Conservation (phyloP, 805 yeast species). For the Pichia gijzeniarum region DNA sequence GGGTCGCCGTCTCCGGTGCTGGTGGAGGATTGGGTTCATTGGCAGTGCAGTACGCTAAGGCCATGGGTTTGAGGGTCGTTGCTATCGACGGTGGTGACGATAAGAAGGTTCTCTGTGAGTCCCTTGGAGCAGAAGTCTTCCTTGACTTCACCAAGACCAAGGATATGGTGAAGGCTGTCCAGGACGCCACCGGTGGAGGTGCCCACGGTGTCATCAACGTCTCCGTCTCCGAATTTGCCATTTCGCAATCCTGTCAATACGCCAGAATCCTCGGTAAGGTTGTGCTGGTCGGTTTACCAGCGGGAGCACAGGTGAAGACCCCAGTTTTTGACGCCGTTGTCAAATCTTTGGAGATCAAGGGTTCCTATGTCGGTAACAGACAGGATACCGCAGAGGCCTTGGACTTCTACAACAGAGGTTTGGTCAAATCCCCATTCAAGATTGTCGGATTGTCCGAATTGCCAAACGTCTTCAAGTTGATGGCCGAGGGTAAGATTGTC, state of each 20-base stretch:
- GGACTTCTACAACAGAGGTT: constrained; percentile 63
- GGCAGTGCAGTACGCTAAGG: constrained; percentile 69
- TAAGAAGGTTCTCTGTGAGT: constrained; percentile 46
- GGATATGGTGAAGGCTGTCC: constrained; percentile 37
- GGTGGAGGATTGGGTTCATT: constrained; percentile 77
- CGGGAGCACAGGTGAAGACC: constrained; percentile 65
- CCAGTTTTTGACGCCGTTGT: constrained; percentile 70
- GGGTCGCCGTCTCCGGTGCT: constrained; percentile 74
- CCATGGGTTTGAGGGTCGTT: constrained; percentile 66
- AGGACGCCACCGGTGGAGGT: constrained; percentile 43
- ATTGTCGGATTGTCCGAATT: constrained; percentile 70
- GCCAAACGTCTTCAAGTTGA: constrained; percentile 61
- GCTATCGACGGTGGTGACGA: constrained; percentile 74
- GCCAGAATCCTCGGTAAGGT: constrained; percentile 56
- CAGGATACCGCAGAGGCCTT: constrained; percentile 76
- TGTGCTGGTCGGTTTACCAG: constrained; percentile 67
- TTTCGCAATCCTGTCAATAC: constrained; percentile 50
- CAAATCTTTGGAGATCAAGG: constrained; percentile 64
- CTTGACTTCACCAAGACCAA: constrained; percentile 45
- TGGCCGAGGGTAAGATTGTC: constrained; percentile 78
- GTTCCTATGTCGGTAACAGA: constrained; percentile 87
- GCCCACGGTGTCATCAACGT: constrained; percentile 65
- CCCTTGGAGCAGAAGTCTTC: constrained; percentile 58
- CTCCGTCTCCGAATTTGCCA: constrained; percentile 48
- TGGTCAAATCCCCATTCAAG: constrained; percentile 59